Conservation (phyloP, 345 rosid species). For the Odontarrhena argentea region DNA sequence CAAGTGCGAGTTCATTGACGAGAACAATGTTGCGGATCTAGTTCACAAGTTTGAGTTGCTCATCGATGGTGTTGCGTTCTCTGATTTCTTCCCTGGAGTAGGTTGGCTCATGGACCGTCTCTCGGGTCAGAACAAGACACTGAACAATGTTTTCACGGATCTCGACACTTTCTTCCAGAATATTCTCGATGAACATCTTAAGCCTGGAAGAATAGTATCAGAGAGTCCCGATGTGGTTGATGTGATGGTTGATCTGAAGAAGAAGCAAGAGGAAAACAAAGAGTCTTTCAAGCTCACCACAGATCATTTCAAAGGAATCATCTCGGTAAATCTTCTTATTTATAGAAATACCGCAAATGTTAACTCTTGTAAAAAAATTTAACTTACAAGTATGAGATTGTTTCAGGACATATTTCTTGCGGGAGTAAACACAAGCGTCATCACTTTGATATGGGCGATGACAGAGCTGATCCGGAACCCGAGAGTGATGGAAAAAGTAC, state of each 20-base stretch:
- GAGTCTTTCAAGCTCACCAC: constrained; percentile 36
- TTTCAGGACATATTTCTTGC: constrained; percentile 50
- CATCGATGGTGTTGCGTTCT: neutral
- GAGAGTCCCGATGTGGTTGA: constrained; percentile 49
- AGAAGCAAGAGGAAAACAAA: constrained; percentile 31
- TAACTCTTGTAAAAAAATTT: neutral
- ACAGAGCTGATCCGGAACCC: constrained; percentile 45
- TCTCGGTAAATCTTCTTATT: constrained; percentile 43
- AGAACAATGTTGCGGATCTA: constrained; percentile 15
- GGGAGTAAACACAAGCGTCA: constrained; percentile 46
- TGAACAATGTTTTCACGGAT: constrained; percentile 26
- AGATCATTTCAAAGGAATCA: constrained; percentile 54
- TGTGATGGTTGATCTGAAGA: constrained; percentile 44
- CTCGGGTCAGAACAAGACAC: constrained; percentile 23
- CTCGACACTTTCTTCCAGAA: constrained; percentile 39
- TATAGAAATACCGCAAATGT: neutral
- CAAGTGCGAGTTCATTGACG: constrained; percentile 32
- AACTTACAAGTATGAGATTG: neutral
- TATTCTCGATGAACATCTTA: constrained; percentile 36
- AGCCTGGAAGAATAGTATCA: constrained; percentile 11
- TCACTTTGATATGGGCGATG: constrained; percentile 49
- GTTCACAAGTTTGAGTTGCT: constrained; percentile 23
- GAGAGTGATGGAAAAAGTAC: constrained; percentile 46
- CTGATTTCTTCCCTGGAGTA: constrained; percentile 35
- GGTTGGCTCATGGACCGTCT: constrained; percentile 31